These are phyloP conservation scores for Lotus japonicus DNA, from an alignment of 306 rosid genomes.

Conservation along the genomic window DNA sequence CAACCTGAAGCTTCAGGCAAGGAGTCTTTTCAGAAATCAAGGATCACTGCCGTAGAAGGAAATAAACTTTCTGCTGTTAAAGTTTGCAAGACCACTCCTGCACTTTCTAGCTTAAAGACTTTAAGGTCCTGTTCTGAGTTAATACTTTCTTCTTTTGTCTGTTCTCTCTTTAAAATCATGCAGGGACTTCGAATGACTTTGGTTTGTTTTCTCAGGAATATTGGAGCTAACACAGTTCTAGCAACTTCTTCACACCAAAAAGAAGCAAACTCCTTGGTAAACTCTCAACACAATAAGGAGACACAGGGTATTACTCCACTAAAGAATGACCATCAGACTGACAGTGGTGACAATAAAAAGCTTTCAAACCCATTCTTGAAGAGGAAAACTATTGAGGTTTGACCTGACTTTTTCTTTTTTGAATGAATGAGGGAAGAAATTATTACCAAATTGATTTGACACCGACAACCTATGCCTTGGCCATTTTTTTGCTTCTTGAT, in stretches of 20 bases:
- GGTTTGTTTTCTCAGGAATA: constrained; percentile 32
- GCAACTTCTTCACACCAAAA: constrained; percentile 32
- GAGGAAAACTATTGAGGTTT: constrained; percentile 65
- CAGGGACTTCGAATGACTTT: constrained; percentile 12
- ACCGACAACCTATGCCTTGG: not conserved
- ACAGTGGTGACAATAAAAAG: constrained; percentile 36
- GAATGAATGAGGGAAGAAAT: constrained; percentile 3
- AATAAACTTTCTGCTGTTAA: constrained; percentile 39
- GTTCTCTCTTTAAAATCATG: constrained; percentile 1
- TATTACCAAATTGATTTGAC: constrained; percentile 10
- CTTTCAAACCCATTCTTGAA: constrained; percentile 35
- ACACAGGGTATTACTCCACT: constrained; percentile 24
- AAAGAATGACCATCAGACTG: constrained; percentile 31
- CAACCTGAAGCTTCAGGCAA: constrained; percentile 28
- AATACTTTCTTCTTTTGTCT: constrained; percentile 5
- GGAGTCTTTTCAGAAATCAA: constrained; percentile 35
- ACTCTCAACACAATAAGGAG: constrained; percentile 30
- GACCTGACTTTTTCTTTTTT: not conserved
- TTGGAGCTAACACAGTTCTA: constrained; percentile 30
- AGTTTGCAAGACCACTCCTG: constrained; percentile 35
- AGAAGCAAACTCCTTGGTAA: constrained; percentile 22
- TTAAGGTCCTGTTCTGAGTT: constrained; percentile 39
- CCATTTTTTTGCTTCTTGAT: not conserved
- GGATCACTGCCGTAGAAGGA: constrained; percentile 36
- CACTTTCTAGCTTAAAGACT: constrained; percentile 40